A percentile compares a stretch with the other conserved stretches of the same genome.
These are phyloP conservation scores for Avena atlantica DNA, from an alignment of 176 grass and related monocot genomes.

Conservation along the genomic window DNA sequence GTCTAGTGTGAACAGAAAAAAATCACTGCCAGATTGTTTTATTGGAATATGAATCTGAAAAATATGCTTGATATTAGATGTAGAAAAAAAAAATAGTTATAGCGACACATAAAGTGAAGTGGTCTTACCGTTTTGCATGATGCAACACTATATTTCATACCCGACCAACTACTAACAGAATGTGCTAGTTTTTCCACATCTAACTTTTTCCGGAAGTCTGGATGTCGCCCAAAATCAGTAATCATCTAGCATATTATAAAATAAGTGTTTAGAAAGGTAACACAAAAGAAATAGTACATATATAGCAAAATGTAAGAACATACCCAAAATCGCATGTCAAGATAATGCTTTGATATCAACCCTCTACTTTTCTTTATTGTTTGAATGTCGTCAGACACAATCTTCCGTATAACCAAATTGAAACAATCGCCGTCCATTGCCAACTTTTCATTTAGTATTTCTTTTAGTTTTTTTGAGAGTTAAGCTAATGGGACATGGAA, in stretches of 20 bases:
- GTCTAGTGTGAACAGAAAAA: background rate
- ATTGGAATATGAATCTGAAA: background rate
- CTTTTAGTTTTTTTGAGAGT: background rate
- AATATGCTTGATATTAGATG: background rate
- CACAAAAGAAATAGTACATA: background rate
- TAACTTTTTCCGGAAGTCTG: background rate
- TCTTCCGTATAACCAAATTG: background rate
- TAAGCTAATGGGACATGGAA: background rate
- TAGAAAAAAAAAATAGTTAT: background rate
- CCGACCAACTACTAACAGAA: background rate
- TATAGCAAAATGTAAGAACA: background rate
- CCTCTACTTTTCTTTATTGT: background rate
- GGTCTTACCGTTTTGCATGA: background rate
- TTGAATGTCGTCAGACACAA: background rate
- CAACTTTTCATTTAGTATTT: background rate
- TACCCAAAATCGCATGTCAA: background rate
- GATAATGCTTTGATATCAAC: background rate
- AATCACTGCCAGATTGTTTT: background rate
- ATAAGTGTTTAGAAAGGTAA: too few species aligned
- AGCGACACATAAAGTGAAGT: background rate
- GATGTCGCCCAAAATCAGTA: background rate
- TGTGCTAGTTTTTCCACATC: background rate
- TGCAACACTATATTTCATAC: background rate
- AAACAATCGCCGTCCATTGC: background rate
- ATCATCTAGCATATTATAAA: background rate